Percentiles rank a stretch among this genome's conserved stretches.
phyloP scores from a whole-genome alignment of 2,329 filamentous ascomycete genomes.

The Trichoderma guizhouense region DNA sequence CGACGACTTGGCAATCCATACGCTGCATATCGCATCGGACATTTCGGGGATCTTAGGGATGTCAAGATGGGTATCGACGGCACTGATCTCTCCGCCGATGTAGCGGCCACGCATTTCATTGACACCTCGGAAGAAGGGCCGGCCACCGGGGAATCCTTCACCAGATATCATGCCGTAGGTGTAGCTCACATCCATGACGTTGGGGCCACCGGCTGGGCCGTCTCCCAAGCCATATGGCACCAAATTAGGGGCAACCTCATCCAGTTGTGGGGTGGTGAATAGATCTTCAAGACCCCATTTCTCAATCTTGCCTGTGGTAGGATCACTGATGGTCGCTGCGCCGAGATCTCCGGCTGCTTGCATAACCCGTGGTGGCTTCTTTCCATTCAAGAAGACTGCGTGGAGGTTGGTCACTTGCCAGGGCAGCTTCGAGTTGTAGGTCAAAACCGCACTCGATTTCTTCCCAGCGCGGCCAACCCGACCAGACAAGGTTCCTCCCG shows the following conservation, averaged over 20 bases:
- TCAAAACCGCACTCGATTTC: conserved; percentile 70
- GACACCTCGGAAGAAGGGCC: conserved; percentile 70
- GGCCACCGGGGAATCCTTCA: conserved; percentile 81
- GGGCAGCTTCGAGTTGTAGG: conserved; percentile 80
- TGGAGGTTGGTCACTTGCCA: conserved; percentile 78
- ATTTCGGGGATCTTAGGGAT: conserved; percentile 72
- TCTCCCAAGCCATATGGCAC: conserved; percentile 74
- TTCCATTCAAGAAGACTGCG: conserved; percentile 68
- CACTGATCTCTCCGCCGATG: conserved; percentile 58
- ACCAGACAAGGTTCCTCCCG: conserved; percentile 49
- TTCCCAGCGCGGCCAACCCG: conserved; percentile 54
- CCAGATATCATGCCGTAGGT: conserved; percentile 79
- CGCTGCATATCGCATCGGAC: conserved; percentile 68
- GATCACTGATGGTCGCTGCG: conserved; percentile 77
- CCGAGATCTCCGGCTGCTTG: conserved; percentile 80
- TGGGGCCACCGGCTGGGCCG: conserved; percentile 74
- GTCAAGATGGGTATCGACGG: conserved; percentile 63
- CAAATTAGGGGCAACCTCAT: conserved; percentile 71
- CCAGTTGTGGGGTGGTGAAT: conserved; percentile 71
- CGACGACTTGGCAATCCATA: conserved; percentile 87
- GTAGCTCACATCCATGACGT: conserved; percentile 88
- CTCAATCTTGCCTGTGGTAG: conserved; percentile 69
- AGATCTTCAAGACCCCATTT: conserved; percentile 78
- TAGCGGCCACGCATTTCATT: conserved; percentile 76
- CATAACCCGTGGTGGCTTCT: conserved; percentile 73